These are phyloP conservation scores for Pyrenophora tritici-repentis DNA, from an alignment of 2,329 filamentous ascomycete species.

Conservation along the genomic window DNA sequence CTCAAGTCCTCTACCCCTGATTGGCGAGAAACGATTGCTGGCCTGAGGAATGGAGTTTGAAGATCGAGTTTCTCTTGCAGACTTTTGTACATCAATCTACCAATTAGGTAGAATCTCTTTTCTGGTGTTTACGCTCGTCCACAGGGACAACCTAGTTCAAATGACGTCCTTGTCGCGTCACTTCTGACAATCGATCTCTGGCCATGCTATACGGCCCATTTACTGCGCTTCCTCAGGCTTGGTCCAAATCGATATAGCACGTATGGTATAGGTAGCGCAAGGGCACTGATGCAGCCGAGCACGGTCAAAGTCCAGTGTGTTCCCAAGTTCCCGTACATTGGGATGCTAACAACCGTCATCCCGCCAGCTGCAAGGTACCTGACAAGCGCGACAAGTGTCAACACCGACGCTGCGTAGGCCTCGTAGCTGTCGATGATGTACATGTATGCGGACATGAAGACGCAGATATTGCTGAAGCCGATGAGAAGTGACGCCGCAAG, in stretches of 20 bases:
- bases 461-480: constrained; percentile 7
- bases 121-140: too few relatives aligned
- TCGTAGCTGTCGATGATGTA: constrained; percentile 65
- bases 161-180: too few relatives aligned
- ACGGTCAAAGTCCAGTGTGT: constrained; percentile 43
- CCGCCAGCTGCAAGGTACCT: constrained; percentile 50
- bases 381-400: constrained; percentile 50
- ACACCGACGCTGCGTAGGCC: constrained; percentile 56
- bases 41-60: too few relatives aligned
- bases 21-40: too few relatives aligned
- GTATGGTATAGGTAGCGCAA: constrained; percentile 49
- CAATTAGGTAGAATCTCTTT: too few relatives aligned
- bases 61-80: too few relatives aligned
- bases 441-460: constrained; percentile 57
- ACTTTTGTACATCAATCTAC: too few relatives aligned
- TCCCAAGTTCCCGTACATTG: constrained; percentile 48
- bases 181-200: too few relatives aligned
- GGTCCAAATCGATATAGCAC: constrained; percentile 52
- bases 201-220: constrained; percentile 1
- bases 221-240: constrained; percentile 7
- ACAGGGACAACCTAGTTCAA: too few relatives aligned
- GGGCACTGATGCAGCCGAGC: constrained; percentile 37
- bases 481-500: constrained; percentile 54
- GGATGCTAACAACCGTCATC: constrained; percentile 48
- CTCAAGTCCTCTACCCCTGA: too few relatives aligned